Conservation (phyloP, 495 filamentous ascomycete genomes). For the Aspergillus taichungensis region DNA sequence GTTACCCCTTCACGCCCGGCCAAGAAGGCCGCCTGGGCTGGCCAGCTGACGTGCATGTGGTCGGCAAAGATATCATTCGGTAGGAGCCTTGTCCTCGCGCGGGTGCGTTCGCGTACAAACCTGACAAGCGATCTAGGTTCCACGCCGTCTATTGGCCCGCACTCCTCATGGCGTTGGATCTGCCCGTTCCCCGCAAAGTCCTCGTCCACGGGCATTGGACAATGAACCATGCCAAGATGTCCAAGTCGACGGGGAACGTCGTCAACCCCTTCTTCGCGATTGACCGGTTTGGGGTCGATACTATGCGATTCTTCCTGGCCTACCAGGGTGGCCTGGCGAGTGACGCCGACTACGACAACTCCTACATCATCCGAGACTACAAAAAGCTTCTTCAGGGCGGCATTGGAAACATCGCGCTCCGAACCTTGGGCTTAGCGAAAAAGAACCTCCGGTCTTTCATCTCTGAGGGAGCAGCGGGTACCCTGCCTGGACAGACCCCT, state of each 20-base stretch:
- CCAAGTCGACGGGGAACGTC: conserved; percentile 87
- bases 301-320: conserved; percentile 79
- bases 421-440: conserved; percentile 56
- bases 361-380: conserved; percentile 64
- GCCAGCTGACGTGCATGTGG: conserved; percentile 86
- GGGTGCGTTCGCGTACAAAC: not conserved
- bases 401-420: conserved; percentile 68
- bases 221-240: conserved; percentile 83
- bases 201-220: conserved; percentile 95
- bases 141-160: conserved; percentile 98
- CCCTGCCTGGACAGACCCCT: conserved; percentile 18
- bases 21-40: conserved; percentile 55
- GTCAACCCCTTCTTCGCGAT: conserved; percentile 93
- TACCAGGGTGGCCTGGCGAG: conserved; percentile 63
- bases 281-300: conserved; percentile 78
- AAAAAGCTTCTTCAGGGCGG: conserved; percentile 64
- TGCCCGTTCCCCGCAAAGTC: conserved; percentile 74
- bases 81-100: conserved; percentile 15
- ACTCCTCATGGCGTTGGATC: conserved; percentile 78
- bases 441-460: conserved; percentile 56
- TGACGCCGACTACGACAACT: conserved; percentile 80
- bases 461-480: conserved; percentile 25
- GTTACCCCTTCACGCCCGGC: conserved; percentile 73
- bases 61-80: conserved; percentile 93
- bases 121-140: conserved; percentile 43